phyloP scores from a whole-genome alignment of 345 rosid genomes.

The Arabidopsis suecica region DNA sequence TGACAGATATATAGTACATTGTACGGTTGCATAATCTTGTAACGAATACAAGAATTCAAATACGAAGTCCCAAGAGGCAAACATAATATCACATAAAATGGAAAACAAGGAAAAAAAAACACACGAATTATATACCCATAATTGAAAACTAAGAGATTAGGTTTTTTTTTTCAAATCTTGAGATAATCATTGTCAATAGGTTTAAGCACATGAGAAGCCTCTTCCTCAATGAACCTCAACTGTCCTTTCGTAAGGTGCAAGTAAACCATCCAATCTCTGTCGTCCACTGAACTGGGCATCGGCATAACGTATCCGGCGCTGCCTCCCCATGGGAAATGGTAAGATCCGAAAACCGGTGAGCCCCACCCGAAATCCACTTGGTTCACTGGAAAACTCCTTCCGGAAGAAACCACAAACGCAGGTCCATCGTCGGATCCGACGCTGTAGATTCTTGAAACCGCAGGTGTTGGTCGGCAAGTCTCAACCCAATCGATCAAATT shows the following conservation, averaged over 20 bases:
- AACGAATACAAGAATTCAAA: slow-evolving; percentile 7
- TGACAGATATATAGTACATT: slow-evolving; percentile 3
- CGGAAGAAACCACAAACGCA: slow-evolving; percentile 77
- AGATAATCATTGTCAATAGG: slow-evolving; percentile 53
- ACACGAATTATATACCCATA: neutral
- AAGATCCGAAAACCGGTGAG: slow-evolving; percentile 54
- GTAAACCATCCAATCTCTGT: slow-evolving; percentile 63
- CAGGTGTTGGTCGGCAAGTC: slow-evolving; percentile 59
- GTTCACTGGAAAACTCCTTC: slow-evolving; percentile 59
- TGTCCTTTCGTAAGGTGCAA: slow-evolving; percentile 51
- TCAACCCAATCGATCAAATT: slow-evolving; percentile 84
- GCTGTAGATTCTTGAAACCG: slow-evolving; percentile 59
- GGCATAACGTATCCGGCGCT: slow-evolving; percentile 61
- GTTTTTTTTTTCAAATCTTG: slow-evolving; percentile 24
- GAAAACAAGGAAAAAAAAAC: neutral
- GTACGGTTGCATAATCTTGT: slow-evolving; percentile 2
- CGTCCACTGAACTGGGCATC: slow-evolving; percentile 55
- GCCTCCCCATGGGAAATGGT: slow-evolving; percentile 64
- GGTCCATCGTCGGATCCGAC: slow-evolving; percentile 54
- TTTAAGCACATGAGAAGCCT: slow-evolving; percentile 50
- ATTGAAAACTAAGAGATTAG: neutral
- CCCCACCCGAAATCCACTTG: slow-evolving; percentile 65
- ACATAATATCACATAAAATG: slow-evolving; percentile 22
- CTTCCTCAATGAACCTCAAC: slow-evolving; percentile 50
- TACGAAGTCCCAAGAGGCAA: slow-evolving; percentile 21